phyloP scores from a whole-genome alignment of 2,329 filamentous ascomycete species.

The Fusarium gaditjirri region DNA sequence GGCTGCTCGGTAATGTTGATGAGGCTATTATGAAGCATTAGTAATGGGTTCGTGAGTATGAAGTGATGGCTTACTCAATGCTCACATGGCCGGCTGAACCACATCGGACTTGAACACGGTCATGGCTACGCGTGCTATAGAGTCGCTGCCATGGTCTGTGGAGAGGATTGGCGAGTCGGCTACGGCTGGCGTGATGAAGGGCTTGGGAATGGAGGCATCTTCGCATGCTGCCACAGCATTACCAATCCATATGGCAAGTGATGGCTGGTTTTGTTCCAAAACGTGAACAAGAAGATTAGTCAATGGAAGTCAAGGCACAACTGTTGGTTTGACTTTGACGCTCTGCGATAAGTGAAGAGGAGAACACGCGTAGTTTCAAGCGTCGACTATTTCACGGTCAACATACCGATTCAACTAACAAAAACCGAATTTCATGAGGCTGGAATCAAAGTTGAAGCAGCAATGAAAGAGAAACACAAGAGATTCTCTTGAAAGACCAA shows the following conservation, averaged over 20 bases:
- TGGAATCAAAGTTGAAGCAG: too few relatives aligned
- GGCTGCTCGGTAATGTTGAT: constrained; percentile 56
- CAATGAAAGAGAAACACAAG: background rate
- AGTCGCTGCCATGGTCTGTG: constrained; percentile 6
- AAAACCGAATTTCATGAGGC: background rate
- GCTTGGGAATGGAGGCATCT: constrained; percentile 31
- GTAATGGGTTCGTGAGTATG: background rate
- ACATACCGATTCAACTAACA: background rate
- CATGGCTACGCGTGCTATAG: constrained; percentile 42
- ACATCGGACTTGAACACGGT: constrained; percentile 58
- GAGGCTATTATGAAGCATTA: constrained; percentile 53
- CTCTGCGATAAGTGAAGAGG: background rate
- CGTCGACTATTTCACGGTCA: background rate
- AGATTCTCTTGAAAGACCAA: too few relatives aligned
- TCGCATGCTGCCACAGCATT: constrained; percentile 40
- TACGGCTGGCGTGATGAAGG: constrained; percentile 22
- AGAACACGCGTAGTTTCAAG: background rate
- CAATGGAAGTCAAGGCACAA: background rate
- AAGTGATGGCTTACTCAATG: constrained; percentile 59
- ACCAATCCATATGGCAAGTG: background rate
- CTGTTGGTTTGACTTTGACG: constrained; percentile 10
- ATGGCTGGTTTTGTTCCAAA: background rate
- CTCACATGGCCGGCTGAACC: constrained; percentile 61
- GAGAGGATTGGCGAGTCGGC: background rate
- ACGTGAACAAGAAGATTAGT: background rate